A percentile compares a stretch with the other conserved stretches of the same genome.
phyloP scores from a whole-genome alignment of 75 land plant species.

The Selaginella tamariscina region DNA sequence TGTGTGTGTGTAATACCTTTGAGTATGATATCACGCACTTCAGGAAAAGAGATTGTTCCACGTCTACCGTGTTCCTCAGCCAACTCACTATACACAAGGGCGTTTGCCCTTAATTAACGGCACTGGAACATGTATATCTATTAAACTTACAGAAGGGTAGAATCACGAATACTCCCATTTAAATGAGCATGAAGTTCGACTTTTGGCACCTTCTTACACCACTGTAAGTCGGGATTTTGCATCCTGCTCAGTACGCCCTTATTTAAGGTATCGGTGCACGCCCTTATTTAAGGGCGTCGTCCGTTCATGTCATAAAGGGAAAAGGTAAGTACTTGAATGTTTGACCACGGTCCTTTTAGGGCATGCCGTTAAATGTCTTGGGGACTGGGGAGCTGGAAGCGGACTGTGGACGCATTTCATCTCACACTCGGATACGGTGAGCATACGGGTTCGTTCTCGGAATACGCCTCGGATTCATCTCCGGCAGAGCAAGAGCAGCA shows the following conservation, averaged over 20 bases:
- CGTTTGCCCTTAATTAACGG: too few relatives aligned
- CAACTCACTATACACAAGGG: constrained; percentile 42
- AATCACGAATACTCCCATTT: constrained; percentile 77
- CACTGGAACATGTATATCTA: not conserved
- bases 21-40: constrained; percentile 51
- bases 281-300: too few relatives aligned
- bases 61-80: constrained; percentile 51
- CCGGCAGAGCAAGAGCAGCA: constrained; percentile 13
- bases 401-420: constrained; percentile 69
- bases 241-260: too few relatives aligned
- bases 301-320: too few relatives aligned
- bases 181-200: constrained; percentile 96
- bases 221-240: too few relatives aligned
- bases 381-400: constrained; percentile 85
- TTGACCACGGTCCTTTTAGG: too few relatives aligned
- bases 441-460: constrained; percentile 2
- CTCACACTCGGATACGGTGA: constrained; percentile 71
- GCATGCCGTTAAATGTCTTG: too few relatives aligned
- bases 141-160: constrained; percentile 63
- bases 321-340: too few relatives aligned
- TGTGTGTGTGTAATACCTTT: constrained; percentile 33
- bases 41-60: constrained; percentile 41
- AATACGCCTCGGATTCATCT: constrained; percentile 7
- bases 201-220: constrained; percentile 45
- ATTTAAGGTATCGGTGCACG: too few relatives aligned